These are phyloP conservation scores for Globisporangium alternatum DNA, from an alignment of 352 stramenopile species.

Conservation along the genomic window DNA sequence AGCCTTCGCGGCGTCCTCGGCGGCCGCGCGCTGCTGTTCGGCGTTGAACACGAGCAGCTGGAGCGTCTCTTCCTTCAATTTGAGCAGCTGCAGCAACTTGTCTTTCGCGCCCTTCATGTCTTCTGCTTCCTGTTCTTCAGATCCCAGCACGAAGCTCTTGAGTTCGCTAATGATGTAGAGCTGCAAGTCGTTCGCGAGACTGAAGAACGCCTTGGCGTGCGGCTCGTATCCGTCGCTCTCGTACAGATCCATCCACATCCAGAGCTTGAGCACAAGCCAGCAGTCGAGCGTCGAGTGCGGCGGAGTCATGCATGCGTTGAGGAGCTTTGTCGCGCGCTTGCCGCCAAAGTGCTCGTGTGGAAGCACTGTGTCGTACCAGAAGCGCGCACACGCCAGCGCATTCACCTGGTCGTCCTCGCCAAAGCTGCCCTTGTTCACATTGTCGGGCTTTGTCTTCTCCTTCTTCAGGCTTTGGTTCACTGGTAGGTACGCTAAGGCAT, in stretches of 20 bases:
- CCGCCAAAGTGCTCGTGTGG: conserved; percentile 32
- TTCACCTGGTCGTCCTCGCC: conserved; percentile 25
- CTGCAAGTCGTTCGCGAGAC: conserved; percentile 37
- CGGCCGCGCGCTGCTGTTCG: conserved; percentile 23
- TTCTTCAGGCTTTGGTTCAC: conserved; percentile 7
- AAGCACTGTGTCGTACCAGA: conserved; percentile 57
- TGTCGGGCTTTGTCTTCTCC: not conserved
- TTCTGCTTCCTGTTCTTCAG: conserved; percentile 20
- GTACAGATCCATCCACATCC: conserved; percentile 60
- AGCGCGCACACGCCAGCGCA: conserved; percentile 44
- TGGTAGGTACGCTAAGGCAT: conserved; percentile 38
- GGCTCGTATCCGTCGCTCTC: conserved; percentile 43
- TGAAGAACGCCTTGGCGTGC: conserved; percentile 45
- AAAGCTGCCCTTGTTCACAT: not conserved
- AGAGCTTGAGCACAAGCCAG: conserved; percentile 41
- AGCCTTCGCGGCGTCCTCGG: conserved; percentile 22
- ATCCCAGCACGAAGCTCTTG: not conserved
- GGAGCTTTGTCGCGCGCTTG: conserved; percentile 34
- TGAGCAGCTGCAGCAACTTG: conserved; percentile 44
- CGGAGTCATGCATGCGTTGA: conserved; percentile 23
- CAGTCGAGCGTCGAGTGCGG: conserved; percentile 30
- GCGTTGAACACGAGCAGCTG: conserved; percentile 57
- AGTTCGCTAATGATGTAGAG: conserved; percentile 45
- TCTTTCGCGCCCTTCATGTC: conserved; percentile 36
- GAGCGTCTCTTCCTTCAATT: conserved; percentile 59